Evolutionary conservation across 805 yeast genomes (phyloP).

Genomic region (Candida nanaspora): DNA sequence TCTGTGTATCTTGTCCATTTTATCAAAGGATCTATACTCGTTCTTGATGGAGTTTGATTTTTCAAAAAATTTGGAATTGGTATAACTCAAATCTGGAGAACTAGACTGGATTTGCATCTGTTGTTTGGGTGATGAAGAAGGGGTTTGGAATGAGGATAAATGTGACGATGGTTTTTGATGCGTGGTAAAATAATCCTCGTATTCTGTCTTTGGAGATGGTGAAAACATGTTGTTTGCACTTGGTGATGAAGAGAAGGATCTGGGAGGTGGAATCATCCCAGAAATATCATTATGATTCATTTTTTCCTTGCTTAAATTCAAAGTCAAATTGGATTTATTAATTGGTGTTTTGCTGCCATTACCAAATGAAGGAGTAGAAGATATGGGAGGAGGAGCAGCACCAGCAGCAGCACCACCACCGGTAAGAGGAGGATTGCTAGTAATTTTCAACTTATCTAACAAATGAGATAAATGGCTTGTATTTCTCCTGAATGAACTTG

Average conservation of each 20-base stretch:
- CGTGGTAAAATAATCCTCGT: not conserved
- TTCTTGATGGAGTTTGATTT: constrained; percentile 1
- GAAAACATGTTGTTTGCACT: not conserved
- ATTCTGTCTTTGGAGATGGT: constrained; percentile 2
- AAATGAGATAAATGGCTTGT: not conserved
- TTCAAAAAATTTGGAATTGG: not conserved
- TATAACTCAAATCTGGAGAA: not conserved
- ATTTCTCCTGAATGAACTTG: no score
- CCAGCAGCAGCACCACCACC: no score
- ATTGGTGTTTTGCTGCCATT: not conserved
- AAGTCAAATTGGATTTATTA: not conserved
- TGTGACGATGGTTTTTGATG: no score
- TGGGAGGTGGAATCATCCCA: not conserved
- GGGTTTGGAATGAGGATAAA: no score
- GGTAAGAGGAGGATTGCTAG: not conserved
- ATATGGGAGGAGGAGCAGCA: not conserved
- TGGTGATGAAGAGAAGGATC: not conserved
- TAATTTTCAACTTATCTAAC: not conserved
- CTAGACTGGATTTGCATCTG: not conserved
- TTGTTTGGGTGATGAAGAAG: not conserved
- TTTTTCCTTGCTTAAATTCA: not conserved
- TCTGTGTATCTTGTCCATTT: not conserved
- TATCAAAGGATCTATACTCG: not conserved
- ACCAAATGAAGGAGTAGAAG: not conserved
- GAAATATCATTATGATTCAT: not conserved